Conservation (phyloP, 331 rosid species). For the Rhamnella rubrinervis region DNA sequence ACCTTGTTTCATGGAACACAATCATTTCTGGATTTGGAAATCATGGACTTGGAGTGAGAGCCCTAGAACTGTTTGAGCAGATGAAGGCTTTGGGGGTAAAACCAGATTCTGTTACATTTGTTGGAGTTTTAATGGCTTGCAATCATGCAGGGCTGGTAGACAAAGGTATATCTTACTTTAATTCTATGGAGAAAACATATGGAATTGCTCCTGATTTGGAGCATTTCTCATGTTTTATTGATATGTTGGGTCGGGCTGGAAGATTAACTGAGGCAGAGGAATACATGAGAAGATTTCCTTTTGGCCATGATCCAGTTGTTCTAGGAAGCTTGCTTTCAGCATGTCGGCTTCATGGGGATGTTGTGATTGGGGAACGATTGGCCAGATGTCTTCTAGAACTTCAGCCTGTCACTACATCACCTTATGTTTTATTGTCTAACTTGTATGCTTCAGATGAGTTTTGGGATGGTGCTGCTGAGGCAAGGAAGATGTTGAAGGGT, state of each 20-base stretch:
- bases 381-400: slow-evolving; percentile 38
- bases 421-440: slow-evolving; percentile 41
- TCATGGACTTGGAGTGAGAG: slow-evolving; percentile 40
- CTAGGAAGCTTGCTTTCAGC: slow-evolving; percentile 49
- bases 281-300: slow-evolving; percentile 33
- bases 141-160: slow-evolving; percentile 43
- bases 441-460: slow-evolving; percentile 42
- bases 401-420: slow-evolving; percentile 32
- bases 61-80: slow-evolving; percentile 32
- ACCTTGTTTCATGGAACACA: slow-evolving; percentile 40
- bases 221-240: slow-evolving; percentile 45
- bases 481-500: slow-evolving; percentile 39
- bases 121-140: slow-evolving; percentile 41
- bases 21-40: slow-evolving; percentile 42
- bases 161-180: slow-evolving; percentile 26
- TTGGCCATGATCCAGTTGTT: slow-evolving; percentile 34
- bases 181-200: slow-evolving; percentile 32
- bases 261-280: slow-evolving; percentile 37
- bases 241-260: slow-evolving; percentile 49
- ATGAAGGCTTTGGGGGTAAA: slow-evolving; percentile 33
- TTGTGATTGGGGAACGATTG: slow-evolving; percentile 28
- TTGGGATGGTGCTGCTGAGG: slow-evolving; percentile 40
- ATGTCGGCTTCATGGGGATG: slow-evolving; percentile 39
- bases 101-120: slow-evolving; percentile 39
- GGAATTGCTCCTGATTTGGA: slow-evolving; percentile 31